These are phyloP conservation scores for Hypoxylon crocopeplum DNA, from an alignment of 495 filamentous ascomycete species.

Conservation along the genomic window DNA sequence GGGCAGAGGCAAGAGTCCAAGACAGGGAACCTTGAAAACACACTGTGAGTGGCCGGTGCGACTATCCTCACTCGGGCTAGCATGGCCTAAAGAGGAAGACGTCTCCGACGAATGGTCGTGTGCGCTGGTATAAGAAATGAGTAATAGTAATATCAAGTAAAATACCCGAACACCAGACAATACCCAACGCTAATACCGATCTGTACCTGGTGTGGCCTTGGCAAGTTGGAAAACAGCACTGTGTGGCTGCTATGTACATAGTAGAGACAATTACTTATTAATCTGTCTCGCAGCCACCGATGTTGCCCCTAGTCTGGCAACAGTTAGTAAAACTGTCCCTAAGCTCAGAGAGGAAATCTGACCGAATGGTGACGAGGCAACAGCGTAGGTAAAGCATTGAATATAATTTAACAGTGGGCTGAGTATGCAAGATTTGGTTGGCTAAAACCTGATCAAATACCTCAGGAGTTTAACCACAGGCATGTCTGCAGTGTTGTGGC, in stretches of 20 bases:
- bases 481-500: constrained; percentile 3
- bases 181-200: constrained; percentile 25
- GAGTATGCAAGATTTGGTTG: constrained; percentile 17
- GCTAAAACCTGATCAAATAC: constrained; percentile 2
- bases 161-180: constrained; percentile 29
- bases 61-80: constrained; percentile 39
- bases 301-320: constrained; percentile 10
- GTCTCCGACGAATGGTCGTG: constrained; percentile 34
- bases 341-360: constrained; percentile 30
- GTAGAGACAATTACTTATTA: constrained; percentile 12
- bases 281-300: constrained; percentile 36
- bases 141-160: constrained; percentile 38
- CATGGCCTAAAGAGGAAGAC: constrained; percentile 26
- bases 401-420: constrained; percentile 11
- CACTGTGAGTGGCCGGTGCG: constrained; percentile 34
- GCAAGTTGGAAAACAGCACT: constrained; percentile 13
- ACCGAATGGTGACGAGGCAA: constrained; percentile 27
- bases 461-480: constrained; percentile 15
- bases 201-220: constrained; percentile 14
- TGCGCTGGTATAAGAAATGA: constrained; percentile 34
- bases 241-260: constrained; percentile 26
- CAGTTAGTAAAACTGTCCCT: constrained; percentile 29
- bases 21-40: constrained; percentile 19
- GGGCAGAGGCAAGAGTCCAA: constrained; percentile 30
- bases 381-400: constrained; percentile 19